Conservation (phyloP, 2,329 filamentous ascomycete species). For the Boeremia exigua region DNA sequence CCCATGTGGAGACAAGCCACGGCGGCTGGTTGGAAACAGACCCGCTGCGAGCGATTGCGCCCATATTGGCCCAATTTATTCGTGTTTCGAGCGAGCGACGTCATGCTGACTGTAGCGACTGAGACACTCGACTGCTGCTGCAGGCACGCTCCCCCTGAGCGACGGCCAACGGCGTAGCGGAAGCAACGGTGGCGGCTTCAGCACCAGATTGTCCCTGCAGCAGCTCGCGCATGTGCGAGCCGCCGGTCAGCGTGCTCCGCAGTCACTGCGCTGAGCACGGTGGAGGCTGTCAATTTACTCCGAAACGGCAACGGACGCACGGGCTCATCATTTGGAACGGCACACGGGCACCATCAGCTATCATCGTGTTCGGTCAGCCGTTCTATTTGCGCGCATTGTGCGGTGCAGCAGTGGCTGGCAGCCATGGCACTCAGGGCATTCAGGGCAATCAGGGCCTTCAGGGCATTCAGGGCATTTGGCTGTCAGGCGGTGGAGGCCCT, state of each 20-base stretch:
- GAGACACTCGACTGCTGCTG: conserved; percentile 2
- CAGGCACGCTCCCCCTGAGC: background rate
- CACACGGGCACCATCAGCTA: conserved; percentile 9
- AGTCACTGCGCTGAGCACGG: conserved; percentile 9
- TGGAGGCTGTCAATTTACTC: conserved; percentile 19
- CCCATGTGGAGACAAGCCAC: conserved; percentile 6
- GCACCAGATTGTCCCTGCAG: conserved; percentile 23
- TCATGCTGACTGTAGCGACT: conserved; percentile 20
- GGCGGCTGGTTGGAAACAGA: conserved; percentile 18
- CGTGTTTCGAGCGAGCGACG: conserved; percentile 6
- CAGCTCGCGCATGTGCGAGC: conserved; percentile 7
- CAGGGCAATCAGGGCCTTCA: background rate
- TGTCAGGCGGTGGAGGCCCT: no score
- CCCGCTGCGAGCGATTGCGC: conserved; percentile 20
- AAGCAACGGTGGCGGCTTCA: conserved; percentile 3
- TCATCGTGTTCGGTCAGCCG: conserved; percentile 16
- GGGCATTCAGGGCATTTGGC: background rate
- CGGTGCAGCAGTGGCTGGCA: background rate
- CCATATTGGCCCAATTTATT: conserved; percentile 24
- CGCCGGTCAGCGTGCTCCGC: conserved; percentile 6
- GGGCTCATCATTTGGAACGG: conserved; percentile 13
- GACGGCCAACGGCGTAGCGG: background rate
- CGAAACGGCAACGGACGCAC: conserved; percentile 20
- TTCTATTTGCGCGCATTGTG: conserved; percentile 10
- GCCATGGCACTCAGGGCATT: background rate